A percentile compares a stretch with the other conserved stretches of the same genome.
phyloP scores from a whole-genome alignment of 2,329 filamentous ascomycete genomes.

The Alternaria brassicicola region DNA sequence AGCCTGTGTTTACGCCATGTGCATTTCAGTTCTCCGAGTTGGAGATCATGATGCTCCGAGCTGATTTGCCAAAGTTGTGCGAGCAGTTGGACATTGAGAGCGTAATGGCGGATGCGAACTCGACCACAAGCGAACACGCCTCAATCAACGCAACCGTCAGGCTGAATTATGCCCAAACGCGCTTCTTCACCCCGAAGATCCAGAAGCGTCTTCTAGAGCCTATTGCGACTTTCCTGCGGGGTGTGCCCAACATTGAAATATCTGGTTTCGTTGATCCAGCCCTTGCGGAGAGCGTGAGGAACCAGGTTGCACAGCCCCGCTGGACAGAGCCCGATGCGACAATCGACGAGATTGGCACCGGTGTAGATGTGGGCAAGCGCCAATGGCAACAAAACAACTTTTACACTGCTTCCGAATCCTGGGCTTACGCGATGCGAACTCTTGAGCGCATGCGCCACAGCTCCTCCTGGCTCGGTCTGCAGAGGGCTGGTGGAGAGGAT shows the following conservation, averaged over 20 bases:
- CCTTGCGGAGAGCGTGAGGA: constrained; percentile 19
- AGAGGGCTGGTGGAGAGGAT: constrained; percentile 26
- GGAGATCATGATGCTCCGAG: constrained; percentile 33
- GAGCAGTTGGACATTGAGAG: constrained; percentile 33
- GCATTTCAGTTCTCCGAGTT: constrained; percentile 27
- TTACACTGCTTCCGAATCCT: constrained; percentile 27
- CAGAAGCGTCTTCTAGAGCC: constrained; percentile 29
- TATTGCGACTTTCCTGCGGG: constrained; percentile 27
- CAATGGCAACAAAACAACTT: constrained; percentile 36
- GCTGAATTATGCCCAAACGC: constrained; percentile 23
- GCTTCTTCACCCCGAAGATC: constrained; percentile 24
- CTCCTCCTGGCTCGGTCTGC: constrained; percentile 30
- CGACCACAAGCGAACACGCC: constrained; percentile 26
- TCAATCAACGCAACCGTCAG: constrained; percentile 25
- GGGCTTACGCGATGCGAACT: constrained; percentile 32
- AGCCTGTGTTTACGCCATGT: constrained; percentile 21
- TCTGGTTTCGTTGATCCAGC: constrained; percentile 22
- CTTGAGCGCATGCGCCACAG: constrained; percentile 38
- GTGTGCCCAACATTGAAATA: constrained; percentile 26
- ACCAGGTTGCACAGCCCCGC: constrained; percentile 27
- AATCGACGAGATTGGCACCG: constrained; percentile 32
- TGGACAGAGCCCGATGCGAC: constrained; percentile 33
- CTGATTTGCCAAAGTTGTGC: constrained; percentile 31
- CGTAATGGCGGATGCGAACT: constrained; percentile 32
- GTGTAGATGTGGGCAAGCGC: constrained; percentile 35